Base-by-base conservation (phyloP, 225 moss, liverwort and hornwort genomes). In the Climacium dendroides region DNA sequence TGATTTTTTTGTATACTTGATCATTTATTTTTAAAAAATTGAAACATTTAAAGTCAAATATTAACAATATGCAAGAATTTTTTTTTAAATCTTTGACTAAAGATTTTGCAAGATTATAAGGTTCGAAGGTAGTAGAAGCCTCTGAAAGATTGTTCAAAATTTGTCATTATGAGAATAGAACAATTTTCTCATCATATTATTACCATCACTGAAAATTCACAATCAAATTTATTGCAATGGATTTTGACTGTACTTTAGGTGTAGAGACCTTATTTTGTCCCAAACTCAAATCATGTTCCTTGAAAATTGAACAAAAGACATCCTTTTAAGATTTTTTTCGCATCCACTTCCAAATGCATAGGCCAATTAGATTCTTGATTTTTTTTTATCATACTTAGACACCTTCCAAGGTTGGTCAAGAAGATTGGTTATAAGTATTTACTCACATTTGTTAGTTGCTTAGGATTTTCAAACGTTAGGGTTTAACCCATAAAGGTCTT, bases 201-300 rank as follows among this genome's bases (percentile, higher is more conserved):
- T 28, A 6, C 25, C 28, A 60, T 28, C 6, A 35, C 5, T 19
- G 0, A 65, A 65, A n/a, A 22, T 22, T n/a, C 11, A 66, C n/a
- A 66, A n/a, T n/a, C 6, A 22, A 11, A n/a, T n/a, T 22, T n/a
- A n/a, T 0, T 0, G 1, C n/a, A n/a, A 20, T n/a, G 22, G n/a
- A n/a, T 20, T 66, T n/a, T n/a, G 5, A 20, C n/a, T n/a, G n/a
- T 20, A 20, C 19, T 66, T 66, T 6, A 66, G 4, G 11, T 66
- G 6, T 6, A 66, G 6, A 20, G 19, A 66, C 20, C 6, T 66
- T 19, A 35, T n/a, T n/a, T 1, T 1, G 0, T 34, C 5, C 11
- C 19, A 6, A 66, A n/a, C 1, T 6, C n/a, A 20, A 66, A 66
- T n/a, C n/a, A 2, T 1, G 11, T 66, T 66, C 11, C 6, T 2